phyloP scores from a whole-genome alignment of 2,329 filamentous ascomycete species.

The Neonectria magnoliae region DNA sequence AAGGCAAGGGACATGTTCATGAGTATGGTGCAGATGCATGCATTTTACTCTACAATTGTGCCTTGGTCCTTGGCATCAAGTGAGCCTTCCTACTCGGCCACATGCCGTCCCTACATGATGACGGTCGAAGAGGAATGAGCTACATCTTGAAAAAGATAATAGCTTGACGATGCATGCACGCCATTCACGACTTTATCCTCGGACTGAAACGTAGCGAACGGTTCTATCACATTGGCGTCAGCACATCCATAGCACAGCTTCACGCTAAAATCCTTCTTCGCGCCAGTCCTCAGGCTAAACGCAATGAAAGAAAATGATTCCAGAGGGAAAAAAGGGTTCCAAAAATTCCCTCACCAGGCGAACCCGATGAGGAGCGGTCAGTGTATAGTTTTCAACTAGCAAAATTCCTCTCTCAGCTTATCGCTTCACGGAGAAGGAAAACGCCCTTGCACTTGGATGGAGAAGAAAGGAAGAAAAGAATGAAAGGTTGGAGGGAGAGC shows the following conservation, averaged over 20 bases:
- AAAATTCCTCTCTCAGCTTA: constrained; percentile 83
- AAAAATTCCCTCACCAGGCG: constrained; percentile 79
- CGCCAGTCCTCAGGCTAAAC: constrained; percentile 45
- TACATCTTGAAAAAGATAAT: too few relatives aligned
- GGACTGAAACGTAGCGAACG: too few relatives aligned
- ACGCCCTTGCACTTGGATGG: constrained; percentile 75
- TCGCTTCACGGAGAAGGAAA: constrained; percentile 69
- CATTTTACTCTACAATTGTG: too few relatives aligned
- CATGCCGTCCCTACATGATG: too few relatives aligned
- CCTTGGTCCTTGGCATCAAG: too few relatives aligned
- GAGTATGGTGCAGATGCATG: too few relatives aligned
- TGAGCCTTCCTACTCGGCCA: too few relatives aligned
- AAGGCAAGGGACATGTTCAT: too few relatives aligned
- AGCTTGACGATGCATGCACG: too few relatives aligned
- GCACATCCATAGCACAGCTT: neutral
- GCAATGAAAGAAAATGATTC: constrained; percentile 55
- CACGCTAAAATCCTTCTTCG: constrained; percentile 51
- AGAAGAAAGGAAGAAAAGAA: constrained; percentile 57
- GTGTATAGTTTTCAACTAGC: constrained; percentile 87
- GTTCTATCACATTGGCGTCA: too few relatives aligned
- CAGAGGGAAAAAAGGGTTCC: constrained; percentile 53
- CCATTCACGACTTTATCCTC: too few relatives aligned
- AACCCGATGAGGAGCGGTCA: constrained; percentile 76
- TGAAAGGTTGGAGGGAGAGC: constrained; percentile 40
- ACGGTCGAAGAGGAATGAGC: too few relatives aligned